Conservation (phyloP, 164 flowering plant species). For the Annona squamosa region DNA sequence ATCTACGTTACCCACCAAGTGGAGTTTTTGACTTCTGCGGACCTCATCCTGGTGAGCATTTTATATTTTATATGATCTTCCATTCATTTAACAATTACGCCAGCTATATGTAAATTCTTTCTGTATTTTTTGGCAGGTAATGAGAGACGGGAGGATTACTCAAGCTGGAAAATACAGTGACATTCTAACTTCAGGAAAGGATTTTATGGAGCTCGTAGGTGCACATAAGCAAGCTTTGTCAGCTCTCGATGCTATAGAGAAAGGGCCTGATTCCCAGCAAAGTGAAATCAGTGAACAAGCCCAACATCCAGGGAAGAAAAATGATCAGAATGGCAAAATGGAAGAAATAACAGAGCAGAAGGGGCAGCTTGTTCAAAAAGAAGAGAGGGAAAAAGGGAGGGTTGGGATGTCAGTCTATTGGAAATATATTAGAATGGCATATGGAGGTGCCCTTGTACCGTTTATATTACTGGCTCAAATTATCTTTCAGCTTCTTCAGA, state of each 20-base stretch:
- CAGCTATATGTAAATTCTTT: neutral
- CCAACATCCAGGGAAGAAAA: constrained; percentile 7
- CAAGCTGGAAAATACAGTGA: constrained; percentile 66
- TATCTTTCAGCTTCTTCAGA: constrained; percentile 66
- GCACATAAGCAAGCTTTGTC: constrained; percentile 12
- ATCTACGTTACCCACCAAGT: constrained; percentile 72
- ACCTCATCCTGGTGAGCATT: constrained; percentile 49
- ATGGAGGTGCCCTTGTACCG: constrained; percentile 75
- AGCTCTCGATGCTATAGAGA: constrained; percentile 27
- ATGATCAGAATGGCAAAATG: constrained; percentile 19
- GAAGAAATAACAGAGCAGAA: constrained; percentile 35
- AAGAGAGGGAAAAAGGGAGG: constrained; percentile 86
- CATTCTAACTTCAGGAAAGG: neutral
- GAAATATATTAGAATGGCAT: constrained; percentile 63
- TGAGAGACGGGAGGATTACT: constrained; percentile 73
- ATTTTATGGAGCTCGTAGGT: neutral
- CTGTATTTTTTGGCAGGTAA: constrained; percentile 32
- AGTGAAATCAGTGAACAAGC: constrained; percentile 12
- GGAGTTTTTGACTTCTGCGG: constrained; percentile 65
- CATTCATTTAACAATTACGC: neutral
- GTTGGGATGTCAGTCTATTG: constrained; percentile 75
- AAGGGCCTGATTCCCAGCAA: constrained; percentile 9
- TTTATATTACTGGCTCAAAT: constrained; percentile 51
- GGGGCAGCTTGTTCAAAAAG: constrained; percentile 85
- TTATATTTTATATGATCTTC: neutral